These are phyloP conservation scores for Lenwebbia sp. DNA, from an alignment of 345 rosid genomes.

Conservation along the genomic window DNA sequence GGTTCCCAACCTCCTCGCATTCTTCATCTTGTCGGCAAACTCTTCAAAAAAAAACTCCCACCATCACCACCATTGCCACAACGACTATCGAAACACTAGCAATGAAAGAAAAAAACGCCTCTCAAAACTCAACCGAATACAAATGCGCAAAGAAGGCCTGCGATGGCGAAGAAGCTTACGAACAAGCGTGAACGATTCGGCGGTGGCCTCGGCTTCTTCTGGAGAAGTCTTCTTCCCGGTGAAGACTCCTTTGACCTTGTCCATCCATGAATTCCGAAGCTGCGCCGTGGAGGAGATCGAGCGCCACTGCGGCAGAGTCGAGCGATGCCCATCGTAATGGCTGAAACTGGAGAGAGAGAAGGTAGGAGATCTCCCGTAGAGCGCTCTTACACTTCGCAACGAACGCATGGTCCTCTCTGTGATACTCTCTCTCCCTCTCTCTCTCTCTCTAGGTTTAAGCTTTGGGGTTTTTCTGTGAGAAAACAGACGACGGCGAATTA, in stretches of 20 bases:
- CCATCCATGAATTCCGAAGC: slow-evolving; percentile 60
- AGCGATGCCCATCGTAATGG: neutral
- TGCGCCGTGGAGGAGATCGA: slow-evolving; percentile 40
- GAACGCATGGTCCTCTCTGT: neutral
- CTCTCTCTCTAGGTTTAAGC: neutral
- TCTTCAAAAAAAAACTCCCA: slow-evolving; percentile 11
- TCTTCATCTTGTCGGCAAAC: slow-evolving; percentile 74
- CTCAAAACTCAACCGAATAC: neutral
- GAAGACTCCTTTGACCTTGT: slow-evolving; percentile 69
- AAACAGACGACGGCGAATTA: neutral
- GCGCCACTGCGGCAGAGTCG: slow-evolving; percentile 28
- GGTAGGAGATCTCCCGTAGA: neutral
- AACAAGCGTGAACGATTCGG: slow-evolving; percentile 49
- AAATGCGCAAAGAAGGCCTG: neutral
- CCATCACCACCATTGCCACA: neutral
- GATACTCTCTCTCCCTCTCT: neutral
- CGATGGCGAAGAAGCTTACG: slow-evolving; percentile 26
- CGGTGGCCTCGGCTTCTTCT: slow-evolving; percentile 12
- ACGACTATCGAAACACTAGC: neutral
- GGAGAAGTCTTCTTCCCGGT: slow-evolving; percentile 45
- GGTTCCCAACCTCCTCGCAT: slow-evolving; percentile 54
- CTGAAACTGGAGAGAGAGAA: neutral
- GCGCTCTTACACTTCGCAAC: neutral
- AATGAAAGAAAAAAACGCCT: neutral
- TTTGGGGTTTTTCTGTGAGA: neutral